These are phyloP conservation scores for Vitis hybrid DNA, from an alignment of 177 flowering plant genomes.

Conservation along the genomic window DNA sequence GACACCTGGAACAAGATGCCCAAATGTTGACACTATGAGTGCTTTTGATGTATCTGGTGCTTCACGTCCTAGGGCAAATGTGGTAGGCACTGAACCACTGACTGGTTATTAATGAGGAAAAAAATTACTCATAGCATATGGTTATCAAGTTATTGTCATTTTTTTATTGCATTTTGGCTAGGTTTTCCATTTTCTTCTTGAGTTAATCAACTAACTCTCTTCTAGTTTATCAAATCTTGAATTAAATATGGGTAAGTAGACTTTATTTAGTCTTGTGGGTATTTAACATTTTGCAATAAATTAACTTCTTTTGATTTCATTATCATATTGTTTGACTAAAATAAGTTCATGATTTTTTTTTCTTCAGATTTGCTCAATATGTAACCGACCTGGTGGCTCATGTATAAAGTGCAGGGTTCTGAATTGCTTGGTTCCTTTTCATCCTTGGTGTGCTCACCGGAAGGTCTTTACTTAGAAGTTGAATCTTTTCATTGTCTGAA, in stretches of 20 bases:
- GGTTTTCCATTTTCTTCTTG: too few species aligned
- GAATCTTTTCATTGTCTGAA: neutral
- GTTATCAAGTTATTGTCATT: too few species aligned
- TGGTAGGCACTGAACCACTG: constrained; percentile 28
- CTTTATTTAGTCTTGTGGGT: neutral
- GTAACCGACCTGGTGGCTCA: constrained; percentile 60
- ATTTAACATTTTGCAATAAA: neutral
- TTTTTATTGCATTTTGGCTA: too few species aligned
- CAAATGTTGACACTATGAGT: constrained; percentile 72
- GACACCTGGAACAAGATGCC: constrained; percentile 70
- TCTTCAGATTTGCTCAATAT: constrained; percentile 53
- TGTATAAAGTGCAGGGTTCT: constrained; percentile 54
- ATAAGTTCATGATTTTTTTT: constrained; percentile 3
- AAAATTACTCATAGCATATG: too few species aligned
- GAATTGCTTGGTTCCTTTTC: constrained; percentile 47
- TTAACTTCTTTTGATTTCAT: constrained; percentile 1
- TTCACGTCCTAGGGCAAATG: constrained; percentile 27
- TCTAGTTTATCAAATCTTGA: too few species aligned
- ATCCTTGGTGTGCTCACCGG: constrained; percentile 78
- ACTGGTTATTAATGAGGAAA: too few species aligned
- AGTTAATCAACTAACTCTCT: too few species aligned
- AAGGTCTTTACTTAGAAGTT: constrained; percentile 38
- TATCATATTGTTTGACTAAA: neutral
- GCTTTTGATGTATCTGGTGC: constrained; percentile 73
- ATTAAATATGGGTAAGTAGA: neutral